These are phyloP conservation scores for Amaranthus cruentus DNA, from an alignment of 148 eudicot genomes.

Conservation along the genomic window DNA sequence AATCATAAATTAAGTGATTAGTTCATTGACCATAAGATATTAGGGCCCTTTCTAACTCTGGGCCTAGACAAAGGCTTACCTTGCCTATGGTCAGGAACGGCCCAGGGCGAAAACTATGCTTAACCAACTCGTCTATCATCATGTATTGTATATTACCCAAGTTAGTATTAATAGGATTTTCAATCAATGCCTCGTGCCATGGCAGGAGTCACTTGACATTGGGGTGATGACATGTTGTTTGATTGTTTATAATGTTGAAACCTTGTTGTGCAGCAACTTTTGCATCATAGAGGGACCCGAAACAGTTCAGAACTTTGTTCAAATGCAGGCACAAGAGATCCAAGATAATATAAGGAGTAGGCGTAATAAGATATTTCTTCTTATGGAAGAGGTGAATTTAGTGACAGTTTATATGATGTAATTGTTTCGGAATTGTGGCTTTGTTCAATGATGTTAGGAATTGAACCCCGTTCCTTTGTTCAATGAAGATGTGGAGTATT, in stretches of 20 bases:
- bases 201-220: too few species aligned
- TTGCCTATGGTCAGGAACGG: too few species aligned
- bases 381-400: slow-evolving; percentile 86
- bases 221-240: not conserved
- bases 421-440: not conserved
- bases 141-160: too few species aligned
- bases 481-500: not conserved
- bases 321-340: slow-evolving; percentile 78
- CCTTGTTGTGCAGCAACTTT: slow-evolving; percentile 47
- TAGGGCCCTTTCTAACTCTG: too few species aligned
- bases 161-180: too few species aligned
- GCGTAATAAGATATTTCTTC: slow-evolving; percentile 92
- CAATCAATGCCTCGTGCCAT: too few species aligned
- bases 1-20: too few species aligned
- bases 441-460: not conserved
- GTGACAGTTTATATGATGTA: not conserved
- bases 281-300: slow-evolving; percentile 98
- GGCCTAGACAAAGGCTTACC: too few species aligned
- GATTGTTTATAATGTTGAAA: slow-evolving; percentile 4
- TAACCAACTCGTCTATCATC: too few species aligned
- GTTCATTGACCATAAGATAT: too few species aligned
- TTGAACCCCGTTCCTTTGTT: not conserved
- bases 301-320: slow-evolving; percentile 79
- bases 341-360: slow-evolving; percentile 81
- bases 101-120: too few species aligned